A percentile compares a stretch with the other conserved stretches of the same genome.
phyloP scores from a whole-genome alignment of 345 rosid species.

The Camelina laxa region DNA sequence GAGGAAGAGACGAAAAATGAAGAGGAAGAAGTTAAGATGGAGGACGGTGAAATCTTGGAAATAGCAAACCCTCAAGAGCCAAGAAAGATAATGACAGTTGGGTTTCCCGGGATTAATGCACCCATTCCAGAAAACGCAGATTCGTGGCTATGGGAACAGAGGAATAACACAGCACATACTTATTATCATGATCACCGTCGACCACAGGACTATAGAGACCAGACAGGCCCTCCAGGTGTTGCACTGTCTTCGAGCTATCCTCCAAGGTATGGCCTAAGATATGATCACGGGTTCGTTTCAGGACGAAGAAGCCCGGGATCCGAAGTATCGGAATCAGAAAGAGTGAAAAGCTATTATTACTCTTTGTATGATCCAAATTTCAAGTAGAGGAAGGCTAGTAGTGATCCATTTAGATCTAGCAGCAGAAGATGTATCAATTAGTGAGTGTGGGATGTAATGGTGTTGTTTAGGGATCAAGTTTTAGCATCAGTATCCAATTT shows the following conservation, averaged over 20 bases:
- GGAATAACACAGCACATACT: slow-evolving; percentile 46
- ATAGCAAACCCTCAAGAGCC: slow-evolving; percentile 44
- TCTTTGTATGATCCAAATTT: slow-evolving; percentile 38
- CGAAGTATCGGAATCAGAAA: slow-evolving; percentile 49
- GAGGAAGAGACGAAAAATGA: slow-evolving; percentile 56
- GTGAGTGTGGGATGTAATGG: slow-evolving; percentile 4
- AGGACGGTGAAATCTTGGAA: slow-evolving; percentile 75
- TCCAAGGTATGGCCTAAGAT: slow-evolving; percentile 57
- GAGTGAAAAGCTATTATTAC: slow-evolving; percentile 49
- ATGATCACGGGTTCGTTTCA: slow-evolving; percentile 44
- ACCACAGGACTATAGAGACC: slow-evolving; percentile 49
- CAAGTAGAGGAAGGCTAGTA: slow-evolving; percentile 29
- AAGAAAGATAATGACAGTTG: slow-evolving; percentile 57
- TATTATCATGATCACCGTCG: slow-evolving; percentile 51
- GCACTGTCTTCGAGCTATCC: slow-evolving; percentile 63
- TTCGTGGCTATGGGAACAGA: slow-evolving; percentile 46
- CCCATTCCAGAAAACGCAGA: slow-evolving; percentile 82
- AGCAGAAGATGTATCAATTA: slow-evolving; percentile 27
- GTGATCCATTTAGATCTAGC: slow-evolving; percentile 35
- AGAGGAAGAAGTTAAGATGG: slow-evolving; percentile 57
- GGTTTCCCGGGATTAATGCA: slow-evolving; percentile 88
- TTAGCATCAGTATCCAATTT: not conserved
- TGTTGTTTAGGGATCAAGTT: not conserved
- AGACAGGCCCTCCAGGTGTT: slow-evolving; percentile 57
- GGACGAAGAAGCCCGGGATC: slow-evolving; percentile 44